phyloP scores from a whole-genome alignment of 2,329 filamentous ascomycete species.

The Aspergillus calidoustus region DNA sequence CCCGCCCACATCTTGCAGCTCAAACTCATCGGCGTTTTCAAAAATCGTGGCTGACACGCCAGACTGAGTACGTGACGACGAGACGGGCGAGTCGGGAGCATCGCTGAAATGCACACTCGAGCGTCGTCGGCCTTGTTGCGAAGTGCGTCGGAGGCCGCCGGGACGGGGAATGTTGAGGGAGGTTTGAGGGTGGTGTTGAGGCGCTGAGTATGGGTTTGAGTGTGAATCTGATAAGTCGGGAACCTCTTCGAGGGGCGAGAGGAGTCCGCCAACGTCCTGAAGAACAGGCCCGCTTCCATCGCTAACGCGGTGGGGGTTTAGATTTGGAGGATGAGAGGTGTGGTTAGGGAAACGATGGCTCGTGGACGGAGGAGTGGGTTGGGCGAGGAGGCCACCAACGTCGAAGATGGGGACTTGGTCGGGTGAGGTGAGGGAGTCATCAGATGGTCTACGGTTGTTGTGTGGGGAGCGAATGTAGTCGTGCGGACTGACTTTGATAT shows the following conservation, averaged over 20 bases:
- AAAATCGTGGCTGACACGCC: conserved; percentile 23
- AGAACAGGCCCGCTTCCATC: conserved; percentile 37
- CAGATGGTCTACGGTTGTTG: conserved; percentile 38
- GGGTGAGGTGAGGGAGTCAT: conserved; percentile 51
- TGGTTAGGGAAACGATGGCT: conserved; percentile 8
- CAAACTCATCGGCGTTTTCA: conserved; percentile 29
- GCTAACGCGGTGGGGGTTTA: conserved; percentile 9
- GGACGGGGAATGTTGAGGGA: conserved; percentile 15
- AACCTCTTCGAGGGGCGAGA: conserved; percentile 15
- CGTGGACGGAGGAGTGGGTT: conserved; percentile 15
- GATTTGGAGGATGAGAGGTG: background rate
- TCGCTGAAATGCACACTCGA: conserved; percentile 27
- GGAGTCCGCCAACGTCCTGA: conserved; percentile 41
- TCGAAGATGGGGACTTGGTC: conserved; percentile 80
- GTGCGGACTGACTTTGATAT: conserved; percentile 38
- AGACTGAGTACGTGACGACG: conserved; percentile 28
- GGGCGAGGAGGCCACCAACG: conserved; percentile 74
- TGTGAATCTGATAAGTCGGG: conserved; percentile 13
- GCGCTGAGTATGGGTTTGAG: background rate
- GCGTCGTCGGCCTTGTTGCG: conserved; percentile 17
- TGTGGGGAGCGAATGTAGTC: conserved; percentile 40
- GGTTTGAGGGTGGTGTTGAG: background rate
- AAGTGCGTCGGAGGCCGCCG: conserved; percentile 21
- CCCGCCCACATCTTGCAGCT: conserved; percentile 51
- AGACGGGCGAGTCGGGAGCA: conserved; percentile 20